These are phyloP conservation scores for Isabelozyma heimii DNA, from an alignment of 805 yeast species.

Conservation along the genomic window DNA sequence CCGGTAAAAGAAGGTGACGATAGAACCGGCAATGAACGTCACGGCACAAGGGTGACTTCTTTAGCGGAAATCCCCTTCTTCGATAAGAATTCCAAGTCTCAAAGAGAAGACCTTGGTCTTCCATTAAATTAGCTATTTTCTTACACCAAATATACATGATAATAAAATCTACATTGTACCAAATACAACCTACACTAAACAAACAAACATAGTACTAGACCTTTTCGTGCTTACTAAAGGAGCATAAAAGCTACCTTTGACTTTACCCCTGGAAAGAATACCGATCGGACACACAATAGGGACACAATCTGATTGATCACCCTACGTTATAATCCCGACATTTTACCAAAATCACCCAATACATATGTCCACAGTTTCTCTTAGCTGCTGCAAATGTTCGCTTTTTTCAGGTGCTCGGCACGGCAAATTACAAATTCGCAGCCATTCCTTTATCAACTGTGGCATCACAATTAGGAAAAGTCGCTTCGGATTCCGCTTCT, in stretches of 20 bases:
- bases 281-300: too few species aligned
- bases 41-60: conserved; percentile 49
- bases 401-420: not conserved
- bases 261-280: too few species aligned
- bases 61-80: conserved; percentile 54
- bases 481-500: not conserved
- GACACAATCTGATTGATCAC: too few species aligned
- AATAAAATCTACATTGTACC: not conserved
- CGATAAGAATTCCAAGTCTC: conserved; percentile 49
- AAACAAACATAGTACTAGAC: too few species aligned
- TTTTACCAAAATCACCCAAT: too few species aligned
- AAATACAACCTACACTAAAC: too few species aligned
- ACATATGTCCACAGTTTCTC: not conserved
- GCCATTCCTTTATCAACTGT: not conserved
- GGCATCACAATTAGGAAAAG: not conserved
- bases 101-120: conserved; percentile 50
- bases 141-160: too few species aligned
- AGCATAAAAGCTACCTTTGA: too few species aligned
- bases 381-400: too few species aligned
- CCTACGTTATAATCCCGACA: too few species aligned
- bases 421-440: not conserved
- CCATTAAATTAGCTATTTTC: conserved; percentile 1
- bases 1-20: conserved; percentile 26
- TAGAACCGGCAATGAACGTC: conserved; percentile 28
- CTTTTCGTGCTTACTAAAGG: too few species aligned